These are phyloP conservation scores for Penicillium paneum DNA, from an alignment of 2,329 filamentous ascomycete genomes.

Conservation along the genomic window DNA sequence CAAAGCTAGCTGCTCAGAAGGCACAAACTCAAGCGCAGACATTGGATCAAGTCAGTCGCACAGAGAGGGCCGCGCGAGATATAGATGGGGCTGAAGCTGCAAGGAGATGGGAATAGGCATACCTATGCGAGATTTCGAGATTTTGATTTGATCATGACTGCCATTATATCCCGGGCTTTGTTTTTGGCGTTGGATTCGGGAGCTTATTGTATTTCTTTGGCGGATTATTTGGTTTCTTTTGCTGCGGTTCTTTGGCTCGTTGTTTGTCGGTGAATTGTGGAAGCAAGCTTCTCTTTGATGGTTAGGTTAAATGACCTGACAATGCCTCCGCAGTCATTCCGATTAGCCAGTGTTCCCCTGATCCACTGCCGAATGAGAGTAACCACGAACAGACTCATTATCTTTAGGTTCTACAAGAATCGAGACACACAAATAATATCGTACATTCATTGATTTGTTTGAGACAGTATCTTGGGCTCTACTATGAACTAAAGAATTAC, in stretches of 20 bases:
- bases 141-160: neutral
- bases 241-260: neutral
- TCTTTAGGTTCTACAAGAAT: neutral
- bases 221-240: no score
- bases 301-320: neutral
- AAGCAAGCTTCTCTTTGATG: neutral
- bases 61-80: slow-evolving; percentile 64
- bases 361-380: neutral
- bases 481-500: slow-evolving; percentile 55
- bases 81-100: slow-evolving; percentile 61
- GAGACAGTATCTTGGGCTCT: no score
- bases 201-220: neutral
- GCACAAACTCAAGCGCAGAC: slow-evolving; percentile 67
- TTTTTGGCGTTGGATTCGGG: neutral
- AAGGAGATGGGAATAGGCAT: slow-evolving; percentile 55
- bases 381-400: neutral
- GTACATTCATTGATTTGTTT: slow-evolving; percentile 4
- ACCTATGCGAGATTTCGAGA: neutral
- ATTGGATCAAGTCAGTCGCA: slow-evolving; percentile 64
- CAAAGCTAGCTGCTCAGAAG: slow-evolving; percentile 71
- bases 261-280: neutral
- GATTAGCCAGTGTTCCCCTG: neutral
- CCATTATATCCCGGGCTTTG: neutral
- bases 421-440: neutral
- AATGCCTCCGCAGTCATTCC: neutral